These are phyloP conservation scores for Calonectria pauciramosa DNA, from an alignment of 2,329 filamentous ascomycete genomes.

Conservation along the genomic window DNA sequence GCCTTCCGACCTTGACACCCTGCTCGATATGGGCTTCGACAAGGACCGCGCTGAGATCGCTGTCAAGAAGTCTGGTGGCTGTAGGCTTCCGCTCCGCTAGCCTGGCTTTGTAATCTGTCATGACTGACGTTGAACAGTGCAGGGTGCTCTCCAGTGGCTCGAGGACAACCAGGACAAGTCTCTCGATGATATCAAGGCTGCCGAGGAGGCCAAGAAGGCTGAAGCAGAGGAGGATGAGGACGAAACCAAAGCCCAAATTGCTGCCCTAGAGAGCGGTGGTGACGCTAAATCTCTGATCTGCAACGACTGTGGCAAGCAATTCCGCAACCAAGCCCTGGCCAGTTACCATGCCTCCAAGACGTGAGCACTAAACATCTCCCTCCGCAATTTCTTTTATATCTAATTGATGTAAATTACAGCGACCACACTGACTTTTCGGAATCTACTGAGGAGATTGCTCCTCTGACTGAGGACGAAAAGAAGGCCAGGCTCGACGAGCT, in stretches of 20 bases:
- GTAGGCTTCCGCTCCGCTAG: slow-evolving; percentile 63
- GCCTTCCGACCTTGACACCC: slow-evolving; percentile 70
- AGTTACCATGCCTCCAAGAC: slow-evolving; percentile 94
- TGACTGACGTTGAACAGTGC: slow-evolving; percentile 67
- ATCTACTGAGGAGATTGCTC: slow-evolving; percentile 91
- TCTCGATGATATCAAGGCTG: slow-evolving; percentile 81
- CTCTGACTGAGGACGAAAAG: slow-evolving; percentile 93
- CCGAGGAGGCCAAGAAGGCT: slow-evolving; percentile 55
- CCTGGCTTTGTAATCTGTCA: not conserved
- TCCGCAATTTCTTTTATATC: not conserved
- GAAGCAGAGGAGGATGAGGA: slow-evolving; percentile 64
- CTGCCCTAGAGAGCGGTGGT: slow-evolving; percentile 78
- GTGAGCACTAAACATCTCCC: slow-evolving; percentile 54
- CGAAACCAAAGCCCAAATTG: slow-evolving; percentile 67
- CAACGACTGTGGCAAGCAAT: slow-evolving; percentile 95
- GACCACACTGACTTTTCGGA: slow-evolving; percentile 93
- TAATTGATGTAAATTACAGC: slow-evolving; percentile 52
- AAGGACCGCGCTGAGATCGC: slow-evolving; percentile 85
- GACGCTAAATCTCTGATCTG: slow-evolving; percentile 88
- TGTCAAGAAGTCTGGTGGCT: slow-evolving; percentile 83
- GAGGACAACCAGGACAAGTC: slow-evolving; percentile 91
- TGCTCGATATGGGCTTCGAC: slow-evolving; percentile 86
- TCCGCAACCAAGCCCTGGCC: slow-evolving; percentile 84
- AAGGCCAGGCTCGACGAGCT: slow-evolving; percentile 83
- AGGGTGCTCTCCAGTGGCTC: slow-evolving; percentile 94